Base-by-base conservation (phyloP, 768 basidiomycete species). In the Boletus reticuloceps region DNA sequence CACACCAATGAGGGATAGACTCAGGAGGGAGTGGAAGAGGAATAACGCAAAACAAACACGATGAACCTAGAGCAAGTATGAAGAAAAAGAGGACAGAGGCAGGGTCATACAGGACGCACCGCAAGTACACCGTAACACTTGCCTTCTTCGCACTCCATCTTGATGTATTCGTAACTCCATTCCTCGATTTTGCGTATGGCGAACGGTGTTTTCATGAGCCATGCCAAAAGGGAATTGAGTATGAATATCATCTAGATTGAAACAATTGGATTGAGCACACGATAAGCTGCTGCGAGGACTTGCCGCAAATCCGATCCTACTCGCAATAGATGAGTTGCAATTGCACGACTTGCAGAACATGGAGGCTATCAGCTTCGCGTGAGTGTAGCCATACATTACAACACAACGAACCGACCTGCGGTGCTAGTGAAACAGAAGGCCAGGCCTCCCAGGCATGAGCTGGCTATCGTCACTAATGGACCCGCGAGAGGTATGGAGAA, bases 261-360 rank as follows among this genome's bases (percentile, higher is more conserved):
- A 45, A 27, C 4, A 27, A 47, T 52, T 32, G 47, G 16, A 42
- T 49, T 49, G 12, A 34, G 34, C 32, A 34, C 12, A 42, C 16
- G 39, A 12, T 20, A 13, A 31, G 22, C n/a, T 20, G 37, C 17
- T 37, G 25, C 19, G 3, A 32, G 19, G 22, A 70, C 88, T 55
- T 69, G 92, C 94, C 16, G 93, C 94, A 72, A 94, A 97, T 34
- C 95, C 95, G 54, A 98, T 88, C 66, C 95, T 88, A 42, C 95
- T 98, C 0, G 97, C 97, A 63, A 99, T 98, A 0, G 94, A 96
- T 10, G 94, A 96, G 69, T 98, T 98, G 76, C 97, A 99, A 69
- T 98, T 98, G 74, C 96, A 99, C 32, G 91, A 94, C 78, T 97
- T 98, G 82, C 87, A 94, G 76, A 97, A 92, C 83, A 96, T 94